Evolutionary conservation across 2,329 filamentous ascomycete species (phyloP).

Genomic region (Claviceps monticola): DNA sequence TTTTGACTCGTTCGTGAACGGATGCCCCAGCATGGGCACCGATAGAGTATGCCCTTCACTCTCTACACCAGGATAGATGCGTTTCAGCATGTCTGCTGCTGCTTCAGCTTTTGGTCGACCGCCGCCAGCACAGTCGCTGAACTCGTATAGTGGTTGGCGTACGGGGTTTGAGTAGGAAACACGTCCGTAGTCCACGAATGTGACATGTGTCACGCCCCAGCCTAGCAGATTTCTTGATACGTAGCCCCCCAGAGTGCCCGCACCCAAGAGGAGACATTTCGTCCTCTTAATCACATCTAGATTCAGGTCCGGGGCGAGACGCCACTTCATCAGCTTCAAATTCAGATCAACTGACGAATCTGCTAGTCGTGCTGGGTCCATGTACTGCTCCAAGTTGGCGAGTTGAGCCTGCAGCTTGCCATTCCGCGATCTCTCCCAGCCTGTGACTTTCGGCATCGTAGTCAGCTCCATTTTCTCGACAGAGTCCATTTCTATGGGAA

Average conservation of each 20-base stretch:
- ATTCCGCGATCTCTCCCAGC: slow-evolving; percentile 77
- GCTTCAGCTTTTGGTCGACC: slow-evolving; percentile 70
- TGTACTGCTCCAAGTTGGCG: slow-evolving; percentile 78
- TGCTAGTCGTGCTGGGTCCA: slow-evolving; percentile 78
- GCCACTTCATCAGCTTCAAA: slow-evolving; percentile 97
- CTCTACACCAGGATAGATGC: slow-evolving; percentile 86
- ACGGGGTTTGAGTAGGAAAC: slow-evolving; percentile 97
- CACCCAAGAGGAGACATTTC: slow-evolving; percentile 79
- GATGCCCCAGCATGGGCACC: slow-evolving; percentile 92
- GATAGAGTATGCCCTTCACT: slow-evolving; percentile 66
- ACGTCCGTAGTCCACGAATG: slow-evolving; percentile 83
- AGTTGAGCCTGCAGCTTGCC: slow-evolving; percentile 67
- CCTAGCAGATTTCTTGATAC: slow-evolving; percentile 85
- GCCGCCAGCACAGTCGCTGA: slow-evolving; percentile 75
- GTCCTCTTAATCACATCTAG: slow-evolving; percentile 81
- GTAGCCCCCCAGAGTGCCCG: slow-evolving; percentile 87
- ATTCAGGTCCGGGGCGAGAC: slow-evolving; percentile 77
- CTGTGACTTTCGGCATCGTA: slow-evolving; percentile 76
- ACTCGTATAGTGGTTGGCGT: slow-evolving; percentile 81
- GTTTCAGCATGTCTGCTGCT: slow-evolving; percentile 65
- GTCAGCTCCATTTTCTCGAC: slow-evolving; percentile 28
- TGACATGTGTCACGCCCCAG: slow-evolving; percentile 92
- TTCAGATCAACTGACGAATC: slow-evolving; percentile 95
- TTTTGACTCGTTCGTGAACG: slow-evolving; percentile 58
- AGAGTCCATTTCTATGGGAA: slow-evolving; percentile 47